Conservation (phyloP, 345 rosid genomes). For the Euphorbia pulcherrima region DNA sequence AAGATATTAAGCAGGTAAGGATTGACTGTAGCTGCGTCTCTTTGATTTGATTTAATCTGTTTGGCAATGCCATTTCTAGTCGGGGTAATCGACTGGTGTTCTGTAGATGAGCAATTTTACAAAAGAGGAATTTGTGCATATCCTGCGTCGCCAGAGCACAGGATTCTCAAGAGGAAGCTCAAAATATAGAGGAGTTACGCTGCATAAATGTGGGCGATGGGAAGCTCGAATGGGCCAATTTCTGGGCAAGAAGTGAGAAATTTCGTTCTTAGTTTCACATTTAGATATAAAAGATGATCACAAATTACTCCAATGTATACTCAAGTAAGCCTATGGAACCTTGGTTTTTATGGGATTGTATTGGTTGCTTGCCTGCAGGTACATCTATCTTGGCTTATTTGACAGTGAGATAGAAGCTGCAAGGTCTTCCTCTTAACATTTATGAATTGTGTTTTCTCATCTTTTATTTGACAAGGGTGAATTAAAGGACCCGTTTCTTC, state of each 20-base stretch:
- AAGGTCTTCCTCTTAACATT: conserved; percentile 43
- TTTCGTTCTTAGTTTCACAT: not conserved
- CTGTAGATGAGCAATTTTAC: conserved; percentile 54
- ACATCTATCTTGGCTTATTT: conserved; percentile 87
- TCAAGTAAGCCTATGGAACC: conserved; percentile 10
- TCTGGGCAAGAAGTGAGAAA: conserved; percentile 67
- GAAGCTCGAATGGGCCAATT: conserved; percentile 84
- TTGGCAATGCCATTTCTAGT: not conserved
- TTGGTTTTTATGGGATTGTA: conserved; percentile 27
- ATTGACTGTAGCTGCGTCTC: not conserved
- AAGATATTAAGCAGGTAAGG: conserved; percentile 62
- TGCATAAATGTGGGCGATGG: conserved; percentile 75
- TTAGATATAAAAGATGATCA: not conserved
- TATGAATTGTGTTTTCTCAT: conserved; percentile 10
- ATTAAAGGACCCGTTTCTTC: not conserved
- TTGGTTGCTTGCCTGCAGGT: conserved; percentile 55
- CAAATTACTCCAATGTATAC: not conserved
- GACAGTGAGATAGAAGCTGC: conserved; percentile 94
- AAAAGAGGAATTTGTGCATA: conserved; percentile 72
- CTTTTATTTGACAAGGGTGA: not conserved
- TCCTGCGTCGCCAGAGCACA: conserved; percentile 70
- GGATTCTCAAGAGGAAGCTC: conserved; percentile 75
- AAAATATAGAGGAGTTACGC: conserved; percentile 64
- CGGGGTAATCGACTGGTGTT: not conserved
- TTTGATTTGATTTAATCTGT: not conserved